Conservation (phyloP, 1,284 basidiomycete species). For the Leucoagaricus sp. region DNA sequence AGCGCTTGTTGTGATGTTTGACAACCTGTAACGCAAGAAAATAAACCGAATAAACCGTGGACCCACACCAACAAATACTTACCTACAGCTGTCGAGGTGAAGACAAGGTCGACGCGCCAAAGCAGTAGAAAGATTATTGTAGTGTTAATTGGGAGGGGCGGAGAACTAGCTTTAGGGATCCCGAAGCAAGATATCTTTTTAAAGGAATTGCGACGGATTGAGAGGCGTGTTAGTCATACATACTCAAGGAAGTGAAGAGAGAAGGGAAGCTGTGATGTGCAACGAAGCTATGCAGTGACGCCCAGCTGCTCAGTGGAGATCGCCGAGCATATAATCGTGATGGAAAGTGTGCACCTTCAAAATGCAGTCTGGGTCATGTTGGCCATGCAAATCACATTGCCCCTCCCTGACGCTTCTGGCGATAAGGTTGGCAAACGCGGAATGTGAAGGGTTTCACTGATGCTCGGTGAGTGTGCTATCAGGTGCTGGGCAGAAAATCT, state of each 20-base stretch:
- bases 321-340: conserved; percentile 5
- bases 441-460: conserved; percentile 1
- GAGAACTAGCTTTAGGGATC: neutral
- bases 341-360: neutral
- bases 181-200: conserved; percentile 8
- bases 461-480: neutral
- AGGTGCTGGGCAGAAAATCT: too few species aligned
- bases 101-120: neutral
- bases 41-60: conserved; percentile 4
- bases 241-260: conserved; percentile 12
- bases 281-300: neutral
- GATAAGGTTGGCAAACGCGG: too few species aligned
- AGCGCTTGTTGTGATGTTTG: neutral
- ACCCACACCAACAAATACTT: conserved; percentile 12
- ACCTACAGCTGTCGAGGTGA: neutral
- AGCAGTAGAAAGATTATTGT: neutral
- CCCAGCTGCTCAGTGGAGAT: conserved; percentile 8
- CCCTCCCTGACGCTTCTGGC: too few species aligned
- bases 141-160: neutral
- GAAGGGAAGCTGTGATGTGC: conserved; percentile 4
- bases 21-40: neutral
- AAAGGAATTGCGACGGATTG: conserved; percentile 9
- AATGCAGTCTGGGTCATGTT: neutral
- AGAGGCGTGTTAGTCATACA: conserved; percentile 11
- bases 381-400: too few species aligned